Conservation (phyloP, 148 eudicot species). For the Camellia sinensis region DNA sequence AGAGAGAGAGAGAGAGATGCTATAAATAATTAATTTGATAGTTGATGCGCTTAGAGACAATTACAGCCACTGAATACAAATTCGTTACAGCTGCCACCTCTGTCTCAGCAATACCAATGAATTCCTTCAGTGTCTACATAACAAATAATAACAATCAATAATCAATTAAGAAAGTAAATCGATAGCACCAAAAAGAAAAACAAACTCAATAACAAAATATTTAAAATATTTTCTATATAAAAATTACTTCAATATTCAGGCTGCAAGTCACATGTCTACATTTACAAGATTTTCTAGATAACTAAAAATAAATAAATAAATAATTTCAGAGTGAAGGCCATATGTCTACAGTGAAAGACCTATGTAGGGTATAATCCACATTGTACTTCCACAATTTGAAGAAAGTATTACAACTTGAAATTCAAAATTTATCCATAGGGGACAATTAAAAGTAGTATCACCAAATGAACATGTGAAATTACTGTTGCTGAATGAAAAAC, state of each 20-base stretch:
- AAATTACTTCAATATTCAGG: not conserved
- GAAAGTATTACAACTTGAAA: not conserved
- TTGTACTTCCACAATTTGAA: not conserved
- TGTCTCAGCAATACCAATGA: slow-evolving; percentile 64
- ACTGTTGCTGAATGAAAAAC: slow-evolving; percentile 12
- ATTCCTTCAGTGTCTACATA: slow-evolving; percentile 66
- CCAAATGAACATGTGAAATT: not conserved
- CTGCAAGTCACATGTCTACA: not conserved
- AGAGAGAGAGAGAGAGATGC: slow-evolving; percentile 5
- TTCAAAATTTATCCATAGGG: not conserved
- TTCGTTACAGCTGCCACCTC: slow-evolving; percentile 67
- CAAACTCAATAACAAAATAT: not conserved
- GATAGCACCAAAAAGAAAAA: not conserved
- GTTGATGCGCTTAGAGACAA: slow-evolving; percentile 13
- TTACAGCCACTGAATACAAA: slow-evolving; percentile 78
- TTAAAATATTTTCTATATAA: not conserved
- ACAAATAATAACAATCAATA: not conserved
- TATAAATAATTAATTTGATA: not conserved
- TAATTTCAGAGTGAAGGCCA: not conserved
- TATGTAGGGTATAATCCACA: slow-evolving; percentile 1
- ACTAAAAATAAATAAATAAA: not conserved
- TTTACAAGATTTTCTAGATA: not conserved
- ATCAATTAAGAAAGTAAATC: not conserved
- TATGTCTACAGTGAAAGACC: not conserved
- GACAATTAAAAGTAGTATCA: not conserved